Percentiles rank a stretch among this genome's conserved stretches.
Conservation (phyloP, 495 filamentous ascomycete genomes). For the Aspergillus affinis region DNA sequence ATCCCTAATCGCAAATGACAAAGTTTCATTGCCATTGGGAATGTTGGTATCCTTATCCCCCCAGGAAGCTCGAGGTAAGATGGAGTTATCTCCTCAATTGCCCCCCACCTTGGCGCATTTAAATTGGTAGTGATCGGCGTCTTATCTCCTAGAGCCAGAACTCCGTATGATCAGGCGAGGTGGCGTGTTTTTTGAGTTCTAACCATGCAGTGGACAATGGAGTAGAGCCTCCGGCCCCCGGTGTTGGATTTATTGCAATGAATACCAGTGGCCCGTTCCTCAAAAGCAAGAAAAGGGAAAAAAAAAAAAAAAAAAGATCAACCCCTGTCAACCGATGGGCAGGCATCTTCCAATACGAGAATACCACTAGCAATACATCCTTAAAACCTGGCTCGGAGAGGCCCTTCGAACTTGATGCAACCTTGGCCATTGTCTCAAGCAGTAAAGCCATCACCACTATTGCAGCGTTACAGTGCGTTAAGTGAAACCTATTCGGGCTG, state of each 20-base stretch:
- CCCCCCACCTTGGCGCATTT: too few relatives aligned
- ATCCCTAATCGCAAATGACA: too few relatives aligned
- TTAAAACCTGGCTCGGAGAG: background rate
- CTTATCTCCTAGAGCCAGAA: too few relatives aligned
- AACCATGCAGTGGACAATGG: background rate
- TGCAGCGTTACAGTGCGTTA: slow-evolving; percentile 1
- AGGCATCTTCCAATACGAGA: background rate
- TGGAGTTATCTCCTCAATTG: too few relatives aligned
- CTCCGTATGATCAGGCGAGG: too few relatives aligned
- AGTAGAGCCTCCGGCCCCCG: background rate
- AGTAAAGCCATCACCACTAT: background rate
- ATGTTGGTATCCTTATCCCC: too few relatives aligned
- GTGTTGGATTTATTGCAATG: background rate
- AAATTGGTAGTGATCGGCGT: too few relatives aligned
- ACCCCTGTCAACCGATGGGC: background rate
- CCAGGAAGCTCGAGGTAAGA: too few relatives aligned
- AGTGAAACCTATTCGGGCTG: background rate
- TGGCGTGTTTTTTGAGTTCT: too few relatives aligned
- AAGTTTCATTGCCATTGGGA: too few relatives aligned
- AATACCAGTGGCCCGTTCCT: background rate
- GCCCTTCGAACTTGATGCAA: background rate
- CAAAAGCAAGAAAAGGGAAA: background rate
- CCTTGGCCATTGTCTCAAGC: background rate
- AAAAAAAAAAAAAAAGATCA: background rate
- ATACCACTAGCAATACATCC: background rate